phyloP scores from a whole-genome alignment of 176 grass and related monocot species.

The Secale cereale region DNA sequence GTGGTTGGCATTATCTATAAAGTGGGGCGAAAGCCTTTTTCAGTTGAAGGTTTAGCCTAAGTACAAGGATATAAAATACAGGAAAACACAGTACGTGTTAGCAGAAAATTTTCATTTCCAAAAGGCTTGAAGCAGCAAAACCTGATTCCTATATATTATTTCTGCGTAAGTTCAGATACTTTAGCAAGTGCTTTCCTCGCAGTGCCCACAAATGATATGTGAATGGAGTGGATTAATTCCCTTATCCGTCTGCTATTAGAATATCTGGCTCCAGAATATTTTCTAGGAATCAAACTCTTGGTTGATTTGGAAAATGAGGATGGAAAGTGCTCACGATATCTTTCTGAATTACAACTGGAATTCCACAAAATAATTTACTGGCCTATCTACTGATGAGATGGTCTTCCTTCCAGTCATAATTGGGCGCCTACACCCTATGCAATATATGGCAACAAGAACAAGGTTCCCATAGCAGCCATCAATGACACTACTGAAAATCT shows the following conservation, averaged over 20 bases:
- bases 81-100: background rate
- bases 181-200: background rate
- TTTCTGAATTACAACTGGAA: background rate
- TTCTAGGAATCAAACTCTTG: background rate
- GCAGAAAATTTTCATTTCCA: background rate
- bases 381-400: background rate
- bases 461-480: background rate
- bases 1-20: too few relatives aligned
- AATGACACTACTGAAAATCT: background rate
- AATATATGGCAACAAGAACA: background rate
- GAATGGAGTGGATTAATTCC: background rate
- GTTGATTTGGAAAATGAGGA: conserved; percentile 2
- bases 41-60: background rate
- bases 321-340: background rate
- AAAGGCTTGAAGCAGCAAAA: background rate
- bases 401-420: background rate
- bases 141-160: background rate
- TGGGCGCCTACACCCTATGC: background rate
- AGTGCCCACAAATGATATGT: background rate
- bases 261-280: background rate
- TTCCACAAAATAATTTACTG: background rate
- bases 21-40: too few relatives aligned
- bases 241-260: background rate
- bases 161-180: background rate
- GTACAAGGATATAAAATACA: background rate